Conservation (phyloP, 2,329 filamentous ascomycete genomes). For the Arthrinium phaeospermum region DNA sequence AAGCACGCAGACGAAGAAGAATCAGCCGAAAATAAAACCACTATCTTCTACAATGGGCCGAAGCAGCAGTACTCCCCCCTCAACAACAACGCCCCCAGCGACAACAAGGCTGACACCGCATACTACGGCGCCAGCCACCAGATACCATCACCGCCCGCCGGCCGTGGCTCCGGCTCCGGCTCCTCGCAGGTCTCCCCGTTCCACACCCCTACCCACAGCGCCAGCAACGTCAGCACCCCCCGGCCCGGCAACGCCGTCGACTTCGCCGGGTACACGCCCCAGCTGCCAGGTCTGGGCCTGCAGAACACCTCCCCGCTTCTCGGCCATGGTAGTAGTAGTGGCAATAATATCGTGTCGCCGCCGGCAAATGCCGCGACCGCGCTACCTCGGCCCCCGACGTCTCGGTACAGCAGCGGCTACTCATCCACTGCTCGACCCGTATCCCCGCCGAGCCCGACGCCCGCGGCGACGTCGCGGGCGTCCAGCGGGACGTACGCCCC, state of each 20-base stretch:
- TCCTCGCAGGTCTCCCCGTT: not conserved
- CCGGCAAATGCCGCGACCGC: not conserved
- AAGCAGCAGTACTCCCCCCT: not conserved
- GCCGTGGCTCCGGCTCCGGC: not conserved
- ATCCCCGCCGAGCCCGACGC: not conserved
- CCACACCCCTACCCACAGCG: not conserved
- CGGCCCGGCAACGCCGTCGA: not conserved
- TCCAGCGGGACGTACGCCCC: not conserved
- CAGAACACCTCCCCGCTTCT: not conserved
- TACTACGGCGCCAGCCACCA: not conserved
- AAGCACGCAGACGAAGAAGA: constrained; percentile 27
- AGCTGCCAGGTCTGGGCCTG: not conserved
- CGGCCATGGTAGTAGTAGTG: not conserved
- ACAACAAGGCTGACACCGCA: not conserved
- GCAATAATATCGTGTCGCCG: not conserved
- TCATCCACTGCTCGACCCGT: not conserved
- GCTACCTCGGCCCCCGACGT: not conserved
- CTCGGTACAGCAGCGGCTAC: not conserved
- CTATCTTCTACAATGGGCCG: not conserved
- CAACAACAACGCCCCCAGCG: not conserved
- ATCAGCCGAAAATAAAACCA: constrained; percentile 21
- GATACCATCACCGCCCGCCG: not conserved
- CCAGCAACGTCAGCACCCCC: not conserved
- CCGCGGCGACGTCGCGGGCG: not conserved
- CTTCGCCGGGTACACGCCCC: not conserved